Evolutionary conservation across 495 filamentous ascomycete species (phyloP), one percentile per base, ranked within the genome.

Genomic region (Achaetomiella virescens): DNA sequence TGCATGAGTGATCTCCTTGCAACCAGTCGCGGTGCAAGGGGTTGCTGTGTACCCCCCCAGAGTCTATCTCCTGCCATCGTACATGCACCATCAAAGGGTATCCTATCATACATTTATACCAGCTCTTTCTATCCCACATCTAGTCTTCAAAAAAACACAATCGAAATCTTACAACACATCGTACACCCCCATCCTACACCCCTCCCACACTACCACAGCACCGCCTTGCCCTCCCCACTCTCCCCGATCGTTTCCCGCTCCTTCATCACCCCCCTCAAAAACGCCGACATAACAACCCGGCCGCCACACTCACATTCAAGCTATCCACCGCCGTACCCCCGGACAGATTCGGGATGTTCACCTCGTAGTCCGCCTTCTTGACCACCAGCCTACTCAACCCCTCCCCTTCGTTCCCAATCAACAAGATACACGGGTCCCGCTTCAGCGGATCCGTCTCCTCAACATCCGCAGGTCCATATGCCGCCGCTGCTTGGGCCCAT

Each of bases 291-390:
- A 96, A 68, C 35, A 96, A 66, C 5, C 81, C 89, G 5, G 85
- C 82, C n/a, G 91, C 91, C 15, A 91, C 89, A 59, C 86, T 86
- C 4, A 95, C 91, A 65, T 96, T 95, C 63, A 96, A 73, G 70
- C 89, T 93, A 57, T 96, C 91, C 15, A 90, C 75, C 14, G 71
- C 75, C 18, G 53, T 58, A 7, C 68, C 57, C 10, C 70, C 68
- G 14, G 60, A 55, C 21, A 73, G 47, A 35, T 74, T 75, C n/a
- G 74, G 75, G 43, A 82, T 78, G 36, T 70, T 77, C n/a, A 82
- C 66, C 53, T 79, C 72, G 27, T 67, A 75, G 53, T 93, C 82
- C 0, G 87, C 86, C 55, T 81, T 75, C 38, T 73, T 79, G 45
- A 79, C 78, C 47, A 95, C 68, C 49, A 79, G 78, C 47, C 66